phyloP scores from a whole-genome alignment of 148 eudicot species.

The Tetragonia tetragonoides region DNA sequence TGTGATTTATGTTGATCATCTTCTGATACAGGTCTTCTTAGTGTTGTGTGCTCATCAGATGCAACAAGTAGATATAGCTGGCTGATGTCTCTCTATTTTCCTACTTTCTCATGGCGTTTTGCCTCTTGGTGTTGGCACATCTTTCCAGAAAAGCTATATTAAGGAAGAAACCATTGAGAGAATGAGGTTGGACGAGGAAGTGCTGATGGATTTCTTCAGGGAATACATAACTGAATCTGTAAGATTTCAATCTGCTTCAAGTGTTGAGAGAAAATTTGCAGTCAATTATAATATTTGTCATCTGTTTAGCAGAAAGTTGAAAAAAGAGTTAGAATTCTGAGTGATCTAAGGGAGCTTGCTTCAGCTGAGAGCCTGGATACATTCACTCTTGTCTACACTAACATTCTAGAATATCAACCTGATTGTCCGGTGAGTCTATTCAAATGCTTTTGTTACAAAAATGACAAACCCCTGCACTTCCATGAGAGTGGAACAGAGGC shows the following conservation, averaged over 20 bases:
- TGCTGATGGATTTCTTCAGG: conserved; percentile 94
- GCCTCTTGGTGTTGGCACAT: conserved; percentile 14
- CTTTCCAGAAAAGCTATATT: conserved; percentile 77
- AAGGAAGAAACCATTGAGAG: conserved; percentile 98
- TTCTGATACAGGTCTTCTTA: conserved; percentile 63
- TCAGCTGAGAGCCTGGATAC: conserved; percentile 97
- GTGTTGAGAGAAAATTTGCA: background rate
- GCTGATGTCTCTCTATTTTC: background rate
- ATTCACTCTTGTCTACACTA: conserved; percentile 93
- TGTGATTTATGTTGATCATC: conserved; percentile 86
- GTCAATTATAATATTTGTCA: conserved; percentile 10
- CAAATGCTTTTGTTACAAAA: background rate
- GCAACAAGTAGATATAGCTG: conserved; percentile 5
- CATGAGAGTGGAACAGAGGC: background rate
- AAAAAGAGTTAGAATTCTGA: conserved; percentile 66
- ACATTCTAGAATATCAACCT: conserved; percentile 95
- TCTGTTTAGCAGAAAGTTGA: conserved; percentile 72
- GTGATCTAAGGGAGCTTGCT: conserved; percentile 95
- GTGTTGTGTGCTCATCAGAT: background rate
- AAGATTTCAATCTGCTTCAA: conserved; percentile 31
- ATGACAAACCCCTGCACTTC: background rate
- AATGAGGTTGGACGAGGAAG: conserved; percentile 96
- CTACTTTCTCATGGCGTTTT: conserved; percentile 11
- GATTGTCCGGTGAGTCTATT: conserved; percentile 85
- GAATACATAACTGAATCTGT: conserved; percentile 86